Percentiles rank a stretch among this genome's conserved stretches.
Evolutionary conservation across 2,329 filamentous ascomycete species (phyloP).

Genomic region (Thielaviopsis punctulata): DNA sequence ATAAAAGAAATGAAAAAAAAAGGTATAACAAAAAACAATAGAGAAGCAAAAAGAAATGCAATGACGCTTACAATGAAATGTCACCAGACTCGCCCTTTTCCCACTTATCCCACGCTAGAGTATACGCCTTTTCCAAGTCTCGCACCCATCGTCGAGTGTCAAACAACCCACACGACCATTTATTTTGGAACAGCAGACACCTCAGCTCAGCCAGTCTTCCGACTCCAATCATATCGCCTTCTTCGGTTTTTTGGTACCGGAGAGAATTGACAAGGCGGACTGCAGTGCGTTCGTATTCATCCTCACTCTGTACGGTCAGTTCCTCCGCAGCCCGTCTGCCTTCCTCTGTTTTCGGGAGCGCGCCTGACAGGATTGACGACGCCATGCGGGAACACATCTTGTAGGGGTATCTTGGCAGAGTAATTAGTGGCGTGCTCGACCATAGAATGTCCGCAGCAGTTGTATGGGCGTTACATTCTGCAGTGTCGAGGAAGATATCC

Average conservation of each 20-base stretch:
- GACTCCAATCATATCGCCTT: constrained; percentile 32
- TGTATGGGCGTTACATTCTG: constrained; percentile 95
- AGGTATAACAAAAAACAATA: constrained; percentile 9
- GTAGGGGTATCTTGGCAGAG: constrained; percentile 77
- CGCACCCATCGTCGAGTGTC: constrained; percentile 81
- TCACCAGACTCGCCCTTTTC: constrained; percentile 75
- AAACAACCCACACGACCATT: constrained; percentile 78
- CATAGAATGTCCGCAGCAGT: constrained; percentile 92
- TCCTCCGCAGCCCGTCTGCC: constrained; percentile 53
- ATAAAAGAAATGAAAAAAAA: neutral
- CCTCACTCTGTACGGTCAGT: constrained; percentile 60
- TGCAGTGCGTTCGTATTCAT: constrained; percentile 69
- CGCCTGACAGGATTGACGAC: constrained; percentile 80
- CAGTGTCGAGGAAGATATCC: constrained; percentile 90
- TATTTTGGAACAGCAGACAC: constrained; percentile 62
- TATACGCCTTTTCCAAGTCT: constrained; percentile 78
- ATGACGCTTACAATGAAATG: constrained; percentile 51
- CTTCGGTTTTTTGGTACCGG: constrained; percentile 32
- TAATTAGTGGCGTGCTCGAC: constrained; percentile 87
- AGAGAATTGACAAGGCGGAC: constrained; percentile 48
- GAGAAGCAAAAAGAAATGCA: neutral
- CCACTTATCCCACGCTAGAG: constrained; percentile 78
- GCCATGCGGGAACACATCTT: constrained; percentile 99
- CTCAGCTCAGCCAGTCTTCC: constrained; percentile 68
- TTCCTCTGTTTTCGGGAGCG: constrained; percentile 54